These are phyloP conservation scores for Candida tibetensis DNA, from an alignment of 805 yeast genomes.

Conservation along the genomic window DNA sequence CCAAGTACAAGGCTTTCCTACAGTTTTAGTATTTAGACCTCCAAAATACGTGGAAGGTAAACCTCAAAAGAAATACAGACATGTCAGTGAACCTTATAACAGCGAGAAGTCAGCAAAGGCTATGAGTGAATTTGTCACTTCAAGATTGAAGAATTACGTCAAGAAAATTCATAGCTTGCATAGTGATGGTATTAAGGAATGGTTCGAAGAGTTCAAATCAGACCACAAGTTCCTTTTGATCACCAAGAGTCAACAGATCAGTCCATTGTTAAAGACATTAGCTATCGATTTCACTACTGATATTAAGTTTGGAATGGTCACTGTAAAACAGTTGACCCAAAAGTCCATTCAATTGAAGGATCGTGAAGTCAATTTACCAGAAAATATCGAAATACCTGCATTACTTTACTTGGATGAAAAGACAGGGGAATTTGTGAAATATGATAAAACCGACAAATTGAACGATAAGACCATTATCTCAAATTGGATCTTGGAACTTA, in stretches of 20 bases:
- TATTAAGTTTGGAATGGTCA: conserved; percentile 47
- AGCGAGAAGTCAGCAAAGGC: conserved; percentile 61
- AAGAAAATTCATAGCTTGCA: conserved; percentile 42
- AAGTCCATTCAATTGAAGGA: conserved; percentile 18
- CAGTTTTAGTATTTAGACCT: conserved; percentile 78
- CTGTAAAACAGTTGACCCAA: conserved; percentile 23
- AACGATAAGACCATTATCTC: conserved; percentile 28
- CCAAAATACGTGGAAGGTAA: conserved; percentile 51
- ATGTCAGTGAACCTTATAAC: conserved; percentile 48
- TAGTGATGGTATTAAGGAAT: conserved; percentile 20
- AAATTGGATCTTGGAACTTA: conserved; percentile 29
- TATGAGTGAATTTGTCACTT: conserved; percentile 51
- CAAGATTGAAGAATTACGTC: conserved; percentile 65
- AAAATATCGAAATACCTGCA: conserved; percentile 21
- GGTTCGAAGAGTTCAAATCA: conserved; percentile 28
- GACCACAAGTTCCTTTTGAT: conserved; percentile 48
- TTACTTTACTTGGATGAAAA: conserved; percentile 24
- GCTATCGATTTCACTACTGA: conserved; percentile 65
- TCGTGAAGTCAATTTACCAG: conserved; percentile 19
- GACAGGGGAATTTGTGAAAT: conserved; percentile 18
- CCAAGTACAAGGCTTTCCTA: conserved; percentile 77
- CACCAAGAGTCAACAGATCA: conserved; percentile 45
- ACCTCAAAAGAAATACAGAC: conserved; percentile 13
- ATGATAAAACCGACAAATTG: conserved; percentile 22
- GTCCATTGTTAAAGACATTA: conserved; percentile 59